Evolutionary conservation across 768 basidiomycete species (phyloP).

Genomic region (Coprinellus aureogranulatus): DNA sequence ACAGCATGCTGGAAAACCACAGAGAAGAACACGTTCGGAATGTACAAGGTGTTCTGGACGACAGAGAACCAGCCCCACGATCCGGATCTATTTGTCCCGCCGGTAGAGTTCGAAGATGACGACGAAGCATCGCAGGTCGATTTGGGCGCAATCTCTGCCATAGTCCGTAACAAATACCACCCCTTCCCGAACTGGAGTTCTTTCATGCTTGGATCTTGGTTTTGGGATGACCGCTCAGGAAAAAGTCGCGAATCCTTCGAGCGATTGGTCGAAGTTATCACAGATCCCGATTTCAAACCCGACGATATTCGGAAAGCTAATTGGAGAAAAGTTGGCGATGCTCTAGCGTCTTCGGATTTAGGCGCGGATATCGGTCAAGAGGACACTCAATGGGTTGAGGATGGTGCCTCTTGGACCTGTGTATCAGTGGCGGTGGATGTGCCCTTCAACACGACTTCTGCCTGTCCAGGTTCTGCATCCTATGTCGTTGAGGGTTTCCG

Average conservation of each 20-base stretch:
- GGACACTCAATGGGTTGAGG: neutral
- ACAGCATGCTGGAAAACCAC: neutral
- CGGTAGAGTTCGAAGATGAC: neutral
- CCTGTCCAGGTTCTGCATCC: neutral
- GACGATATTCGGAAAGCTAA: neutral
- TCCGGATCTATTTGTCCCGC: neutral
- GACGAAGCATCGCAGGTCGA: neutral
- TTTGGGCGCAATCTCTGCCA: too few relatives aligned
- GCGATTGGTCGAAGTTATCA: neutral
- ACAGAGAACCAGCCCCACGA: neutral
- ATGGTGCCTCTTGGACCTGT: neutral
- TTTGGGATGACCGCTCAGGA: neutral
- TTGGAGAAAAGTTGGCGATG: neutral
- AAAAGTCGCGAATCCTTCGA: neutral
- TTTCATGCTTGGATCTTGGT: neutral
- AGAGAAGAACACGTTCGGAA: neutral
- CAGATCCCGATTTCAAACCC: neutral
- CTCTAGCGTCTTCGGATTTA: neutral
- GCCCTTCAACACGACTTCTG: neutral
- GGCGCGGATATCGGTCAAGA: neutral
- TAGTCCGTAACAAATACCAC: too few relatives aligned
- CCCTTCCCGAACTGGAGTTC: constrained; percentile 4
- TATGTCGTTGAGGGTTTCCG: constrained; percentile 2
- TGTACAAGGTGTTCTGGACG: neutral
- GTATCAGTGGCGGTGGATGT: neutral